phyloP scores from a whole-genome alignment of 495 filamentous ascomycete species.

The Podospora bellae-mahoneyi region DNA sequence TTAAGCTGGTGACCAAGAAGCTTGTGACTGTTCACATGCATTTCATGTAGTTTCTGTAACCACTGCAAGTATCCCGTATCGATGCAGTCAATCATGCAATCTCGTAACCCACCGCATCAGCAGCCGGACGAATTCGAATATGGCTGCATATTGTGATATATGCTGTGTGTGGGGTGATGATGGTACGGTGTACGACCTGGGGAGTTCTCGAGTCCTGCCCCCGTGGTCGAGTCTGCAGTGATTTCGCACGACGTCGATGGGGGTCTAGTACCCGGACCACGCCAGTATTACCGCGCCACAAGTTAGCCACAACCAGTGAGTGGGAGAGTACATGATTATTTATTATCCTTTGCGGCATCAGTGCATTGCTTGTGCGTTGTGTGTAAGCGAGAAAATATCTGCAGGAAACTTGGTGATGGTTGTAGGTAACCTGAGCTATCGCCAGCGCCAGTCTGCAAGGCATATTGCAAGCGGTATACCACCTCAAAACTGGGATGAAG shows the following conservation, averaged over 20 bases:
- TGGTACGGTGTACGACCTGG: neutral
- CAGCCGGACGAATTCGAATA: neutral
- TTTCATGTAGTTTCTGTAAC: neutral
- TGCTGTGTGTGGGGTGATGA: neutral
- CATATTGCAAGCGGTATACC: neutral
- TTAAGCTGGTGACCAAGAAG: neutral
- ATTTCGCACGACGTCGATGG: neutral
- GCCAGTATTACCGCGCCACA: neutral
- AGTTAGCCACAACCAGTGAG: neutral
- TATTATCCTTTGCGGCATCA: neutral
- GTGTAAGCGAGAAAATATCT: neutral
- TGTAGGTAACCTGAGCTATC: neutral
- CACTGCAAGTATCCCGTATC: neutral
- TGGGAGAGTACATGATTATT: neutral
- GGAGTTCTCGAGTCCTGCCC: neutral
- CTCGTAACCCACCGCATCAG: neutral
- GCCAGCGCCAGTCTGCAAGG: too few species aligned
- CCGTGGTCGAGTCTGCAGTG: neutral
- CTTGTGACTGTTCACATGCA: neutral
- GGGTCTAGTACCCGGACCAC: neutral
- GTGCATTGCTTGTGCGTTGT: neutral
- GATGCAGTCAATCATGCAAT: neutral
- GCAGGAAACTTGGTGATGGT: neutral
- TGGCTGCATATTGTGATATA: neutral
- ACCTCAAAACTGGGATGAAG: too few species aligned